A percentile compares a stretch with the other conserved stretches of the same genome.
These are phyloP conservation scores for Botrytis fabae DNA, from an alignment of 2,329 filamentous ascomycete species.

Conservation along the genomic window DNA sequence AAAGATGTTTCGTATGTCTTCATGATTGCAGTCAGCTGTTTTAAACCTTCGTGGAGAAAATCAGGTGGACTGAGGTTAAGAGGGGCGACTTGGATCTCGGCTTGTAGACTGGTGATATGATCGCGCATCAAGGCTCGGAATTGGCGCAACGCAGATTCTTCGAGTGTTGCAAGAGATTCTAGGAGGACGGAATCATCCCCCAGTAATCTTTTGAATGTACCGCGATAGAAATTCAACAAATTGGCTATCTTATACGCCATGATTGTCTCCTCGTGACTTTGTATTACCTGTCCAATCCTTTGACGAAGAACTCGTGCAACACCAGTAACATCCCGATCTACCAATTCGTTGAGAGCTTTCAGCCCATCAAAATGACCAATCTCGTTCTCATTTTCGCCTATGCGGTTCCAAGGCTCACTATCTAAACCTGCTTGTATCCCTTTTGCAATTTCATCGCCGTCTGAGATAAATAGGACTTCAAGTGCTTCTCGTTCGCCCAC, in stretches of 20 bases:
- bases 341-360: slow-evolving; percentile 79
- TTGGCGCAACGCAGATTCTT: slow-evolving; percentile 75
- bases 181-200: slow-evolving; percentile 68
- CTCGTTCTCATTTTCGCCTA: slow-evolving; percentile 57
- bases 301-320: slow-evolving; percentile 84
- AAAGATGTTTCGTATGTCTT: slow-evolving; percentile 85
- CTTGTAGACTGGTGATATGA: slow-evolving; percentile 72
- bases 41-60: slow-evolving; percentile 78
- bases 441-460: slow-evolving; percentile 83
- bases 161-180: slow-evolving; percentile 65
- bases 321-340: slow-evolving; percentile 80
- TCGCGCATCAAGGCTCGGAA: slow-evolving; percentile 82
- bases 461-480: slow-evolving; percentile 86
- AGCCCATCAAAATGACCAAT: slow-evolving; percentile 71
- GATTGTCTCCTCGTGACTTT: slow-evolving; percentile 87
- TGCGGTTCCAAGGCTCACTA: slow-evolving; percentile 79
- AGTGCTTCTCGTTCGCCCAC: slow-evolving; percentile 93
- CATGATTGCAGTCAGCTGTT: slow-evolving; percentile 75
- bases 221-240: slow-evolving; percentile 82
- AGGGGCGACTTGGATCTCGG: slow-evolving; percentile 68
- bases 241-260: slow-evolving; percentile 88
- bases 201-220: slow-evolving; percentile 80
- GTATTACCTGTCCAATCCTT: slow-evolving; percentile 86
- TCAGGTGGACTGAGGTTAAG: slow-evolving; percentile 74
- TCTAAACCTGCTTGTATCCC: slow-evolving; percentile 78